A percentile compares a stretch with the other conserved stretches of the same genome.
phyloP scores from a whole-genome alignment of 768 basidiomycete genomes.

The Rhizopogon vulgaris region DNA sequence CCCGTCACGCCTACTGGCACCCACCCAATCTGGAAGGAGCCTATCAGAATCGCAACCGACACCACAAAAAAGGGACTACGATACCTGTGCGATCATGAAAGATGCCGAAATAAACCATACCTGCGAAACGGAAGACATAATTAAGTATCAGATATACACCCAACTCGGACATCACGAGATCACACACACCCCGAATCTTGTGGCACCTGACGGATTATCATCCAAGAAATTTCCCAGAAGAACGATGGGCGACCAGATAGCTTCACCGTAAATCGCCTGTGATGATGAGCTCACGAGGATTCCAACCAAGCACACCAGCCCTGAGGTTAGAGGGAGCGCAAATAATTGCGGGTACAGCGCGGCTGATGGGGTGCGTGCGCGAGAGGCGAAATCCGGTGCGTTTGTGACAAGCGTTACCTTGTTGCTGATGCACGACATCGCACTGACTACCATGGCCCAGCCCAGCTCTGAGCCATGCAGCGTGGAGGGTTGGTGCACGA shows the following conservation, averaged over 20 bases:
- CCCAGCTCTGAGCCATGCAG: slow-evolving; percentile 62
- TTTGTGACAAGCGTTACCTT: slow-evolving; percentile 74
- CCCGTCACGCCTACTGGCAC: slow-evolving; percentile 11
- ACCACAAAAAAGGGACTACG: background rate
- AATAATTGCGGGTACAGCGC: slow-evolving; percentile 63
- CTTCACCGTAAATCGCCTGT: slow-evolving; percentile 66
- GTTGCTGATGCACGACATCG: slow-evolving; percentile 79
- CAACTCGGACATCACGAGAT: background rate
- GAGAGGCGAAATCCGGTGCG: slow-evolving; percentile 73
- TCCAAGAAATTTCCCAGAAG: slow-evolving; percentile 66
- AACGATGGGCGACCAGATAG: slow-evolving; percentile 76
- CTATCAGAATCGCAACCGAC: slow-evolving; percentile 1
- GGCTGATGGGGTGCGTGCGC: slow-evolving; percentile 47
- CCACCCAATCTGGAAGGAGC: slow-evolving; percentile 20
- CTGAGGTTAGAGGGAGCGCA: slow-evolving; percentile 67
- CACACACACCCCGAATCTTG: slow-evolving; percentile 54
- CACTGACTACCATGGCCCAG: slow-evolving; percentile 69
- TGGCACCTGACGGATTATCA: slow-evolving; percentile 51
- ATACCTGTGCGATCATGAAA: slow-evolving; percentile 73
- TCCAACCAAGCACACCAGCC: slow-evolving; percentile 70
- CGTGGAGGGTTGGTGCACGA: slow-evolving; percentile 57
- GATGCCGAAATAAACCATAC: slow-evolving; percentile 79
- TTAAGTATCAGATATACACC: background rate
- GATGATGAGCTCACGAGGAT: slow-evolving; percentile 80
- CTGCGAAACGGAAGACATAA: slow-evolving; percentile 19